phyloP scores from a whole-genome alignment of 2,329 filamentous ascomycete species.

The Thelonectria blattea region DNA sequence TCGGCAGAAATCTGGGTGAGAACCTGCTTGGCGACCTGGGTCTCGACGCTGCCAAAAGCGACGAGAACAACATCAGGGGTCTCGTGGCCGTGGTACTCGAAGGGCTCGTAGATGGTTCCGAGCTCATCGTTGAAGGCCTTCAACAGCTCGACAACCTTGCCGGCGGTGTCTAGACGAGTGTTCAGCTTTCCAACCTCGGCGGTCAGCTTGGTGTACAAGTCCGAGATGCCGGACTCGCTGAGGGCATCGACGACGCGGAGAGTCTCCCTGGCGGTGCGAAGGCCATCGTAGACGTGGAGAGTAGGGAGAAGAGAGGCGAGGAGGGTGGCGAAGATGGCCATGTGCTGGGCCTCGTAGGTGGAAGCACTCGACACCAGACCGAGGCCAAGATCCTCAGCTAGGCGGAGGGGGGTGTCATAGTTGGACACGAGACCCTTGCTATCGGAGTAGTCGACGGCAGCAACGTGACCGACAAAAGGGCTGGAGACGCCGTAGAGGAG shows the following conservation, averaged over 20 bases:
- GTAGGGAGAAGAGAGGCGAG: slow-evolving; percentile 81
- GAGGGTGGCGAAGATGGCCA: slow-evolving; percentile 86
- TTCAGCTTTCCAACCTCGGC: slow-evolving; percentile 66
- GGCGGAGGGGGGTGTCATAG: slow-evolving; percentile 79
- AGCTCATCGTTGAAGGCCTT: slow-evolving; percentile 86
- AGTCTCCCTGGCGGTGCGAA: slow-evolving; percentile 82
- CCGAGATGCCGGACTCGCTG: slow-evolving; percentile 71
- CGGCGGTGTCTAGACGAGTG: slow-evolving; percentile 74
- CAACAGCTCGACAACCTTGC: slow-evolving; percentile 73
- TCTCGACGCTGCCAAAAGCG: slow-evolving; percentile 90
- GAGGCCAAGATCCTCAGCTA: slow-evolving; percentile 89
- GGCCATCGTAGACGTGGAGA: slow-evolving; percentile 86
- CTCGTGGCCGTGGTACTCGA: slow-evolving; percentile 90
- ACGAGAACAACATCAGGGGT: slow-evolving; percentile 84
- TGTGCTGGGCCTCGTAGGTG: slow-evolving; percentile 92
- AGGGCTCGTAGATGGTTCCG: slow-evolving; percentile 89
- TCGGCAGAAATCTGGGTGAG: slow-evolving; percentile 73
- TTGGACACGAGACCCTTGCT: slow-evolving; percentile 79
- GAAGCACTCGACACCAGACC: slow-evolving; percentile 85
- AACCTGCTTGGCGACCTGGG: slow-evolving; percentile 83
- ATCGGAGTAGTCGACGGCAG: slow-evolving; percentile 83
- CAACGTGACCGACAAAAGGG: slow-evolving; percentile 90
- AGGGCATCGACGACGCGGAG: slow-evolving; percentile 83
- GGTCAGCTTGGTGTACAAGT: slow-evolving; percentile 71
- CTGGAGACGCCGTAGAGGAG: slow-evolving; percentile 90